Conservation (phyloP, 192 early-diverging fungal species). For the Podila epicladia region DNA sequence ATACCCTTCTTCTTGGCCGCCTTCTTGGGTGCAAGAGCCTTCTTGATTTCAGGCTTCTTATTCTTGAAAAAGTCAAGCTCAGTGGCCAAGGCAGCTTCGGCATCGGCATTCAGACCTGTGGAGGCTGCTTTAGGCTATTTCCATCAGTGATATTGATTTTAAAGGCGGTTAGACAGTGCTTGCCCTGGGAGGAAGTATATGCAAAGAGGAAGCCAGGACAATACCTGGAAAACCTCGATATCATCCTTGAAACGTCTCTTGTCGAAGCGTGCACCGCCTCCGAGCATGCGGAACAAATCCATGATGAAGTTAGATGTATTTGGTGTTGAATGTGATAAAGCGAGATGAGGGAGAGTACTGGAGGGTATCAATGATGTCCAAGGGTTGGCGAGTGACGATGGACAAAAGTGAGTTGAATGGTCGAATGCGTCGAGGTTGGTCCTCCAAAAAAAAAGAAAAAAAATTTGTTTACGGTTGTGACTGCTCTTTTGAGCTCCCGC, state of each 20-base stretch:
- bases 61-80: constrained; percentile 51
- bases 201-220: too few relatives aligned
- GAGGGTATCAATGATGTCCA: background rate
- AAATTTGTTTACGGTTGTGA: constrained; percentile 3
- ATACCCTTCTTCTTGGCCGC: constrained; percentile 21
- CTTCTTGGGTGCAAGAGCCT: constrained; percentile 18
- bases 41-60: constrained; percentile 27
- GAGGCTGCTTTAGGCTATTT: constrained; percentile 30
- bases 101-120: constrained; percentile 36
- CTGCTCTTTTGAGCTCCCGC: too few relatives aligned
- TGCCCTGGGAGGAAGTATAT: too few relatives aligned
- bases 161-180: too few relatives aligned
- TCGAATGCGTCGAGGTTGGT: background rate
- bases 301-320: constrained; percentile 11
- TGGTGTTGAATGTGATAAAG: constrained; percentile 3
- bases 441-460: constrained; percentile 22
- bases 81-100: constrained; percentile 24
- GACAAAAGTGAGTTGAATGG: background rate
- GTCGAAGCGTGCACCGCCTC: constrained; percentile 90
- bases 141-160: background rate
- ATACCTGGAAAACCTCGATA: constrained; percentile 83
- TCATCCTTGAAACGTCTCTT: constrained; percentile 83
- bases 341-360: background rate
- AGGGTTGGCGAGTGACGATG: background rate
- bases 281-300: constrained; percentile 90